Evolutionary conservation across 2,329 filamentous ascomycete genomes (phyloP).

Genomic region (Karstenula rhodostoma): DNA sequence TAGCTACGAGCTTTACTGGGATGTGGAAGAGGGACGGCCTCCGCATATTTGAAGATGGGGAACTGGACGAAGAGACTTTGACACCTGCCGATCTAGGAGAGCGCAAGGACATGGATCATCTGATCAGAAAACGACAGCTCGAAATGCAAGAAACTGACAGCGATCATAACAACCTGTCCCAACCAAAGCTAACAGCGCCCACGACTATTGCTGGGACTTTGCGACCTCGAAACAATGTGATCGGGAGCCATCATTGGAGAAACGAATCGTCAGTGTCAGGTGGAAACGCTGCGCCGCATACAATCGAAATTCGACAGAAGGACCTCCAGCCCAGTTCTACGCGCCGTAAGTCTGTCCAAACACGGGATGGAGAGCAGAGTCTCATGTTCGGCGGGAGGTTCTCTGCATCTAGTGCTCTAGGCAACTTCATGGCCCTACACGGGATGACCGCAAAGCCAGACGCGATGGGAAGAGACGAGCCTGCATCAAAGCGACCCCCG

Average conservation of each 20-base stretch:
- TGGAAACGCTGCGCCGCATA: background rate
- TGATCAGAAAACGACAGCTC: conserved; percentile 51
- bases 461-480: background rate
- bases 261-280: background rate
- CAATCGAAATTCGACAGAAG: background rate
- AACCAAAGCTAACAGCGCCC: background rate
- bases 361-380: conserved; percentile 17
- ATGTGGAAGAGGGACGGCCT: conserved; percentile 60
- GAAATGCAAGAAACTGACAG: conserved; percentile 30
- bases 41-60: conserved; percentile 52
- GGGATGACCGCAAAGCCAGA: conserved; percentile 35
- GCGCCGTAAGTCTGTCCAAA: background rate
- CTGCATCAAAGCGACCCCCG: background rate
- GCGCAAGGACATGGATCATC: conserved; percentile 42
- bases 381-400: conserved; percentile 49
- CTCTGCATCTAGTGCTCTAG: conserved; percentile 54
- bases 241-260: conserved; percentile 11
- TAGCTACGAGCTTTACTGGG: conserved; percentile 52
- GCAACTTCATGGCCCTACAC: conserved; percentile 61
- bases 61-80: conserved; percentile 50
- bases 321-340: background rate
- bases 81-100: conserved; percentile 30
- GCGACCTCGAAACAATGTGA: background rate
- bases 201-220: background rate
- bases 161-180: conserved; percentile 3